A percentile compares a stretch with the other conserved stretches of the same genome.
Evolutionary conservation across 2,329 filamentous ascomycete genomes (phyloP).

Genomic region (Phialophora chinensis): DNA sequence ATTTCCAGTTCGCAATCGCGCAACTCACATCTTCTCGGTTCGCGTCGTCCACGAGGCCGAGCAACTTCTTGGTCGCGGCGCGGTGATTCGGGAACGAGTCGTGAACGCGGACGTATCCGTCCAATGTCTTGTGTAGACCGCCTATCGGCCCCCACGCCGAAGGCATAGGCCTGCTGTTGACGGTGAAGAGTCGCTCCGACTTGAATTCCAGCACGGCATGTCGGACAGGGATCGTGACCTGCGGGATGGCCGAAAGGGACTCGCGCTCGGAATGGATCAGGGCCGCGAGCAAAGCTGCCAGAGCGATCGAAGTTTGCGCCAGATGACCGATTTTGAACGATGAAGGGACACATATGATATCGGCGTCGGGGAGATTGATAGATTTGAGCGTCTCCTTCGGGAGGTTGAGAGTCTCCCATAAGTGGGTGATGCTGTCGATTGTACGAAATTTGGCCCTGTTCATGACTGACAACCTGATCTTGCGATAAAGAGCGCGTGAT

Average conservation of each 20-base stretch:
- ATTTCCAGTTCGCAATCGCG: conserved; percentile 50
- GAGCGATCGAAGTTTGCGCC: conserved; percentile 59
- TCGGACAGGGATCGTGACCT: conserved; percentile 52
- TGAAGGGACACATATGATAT: conserved; percentile 47
- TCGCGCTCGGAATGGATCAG: conserved; percentile 51
- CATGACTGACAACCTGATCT: neutral
- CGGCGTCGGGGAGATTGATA: conserved; percentile 5
- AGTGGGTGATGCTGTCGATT: conserved; percentile 29
- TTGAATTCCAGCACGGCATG: conserved; percentile 61
- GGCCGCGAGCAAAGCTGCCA: conserved; percentile 59
- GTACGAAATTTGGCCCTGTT: conserved; percentile 11
- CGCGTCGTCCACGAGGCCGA: conserved; percentile 48
- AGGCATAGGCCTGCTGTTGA: conserved; percentile 48
- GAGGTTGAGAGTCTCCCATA: conserved; percentile 37
- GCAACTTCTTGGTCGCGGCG: conserved; percentile 50
- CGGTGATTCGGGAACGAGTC: conserved; percentile 61
- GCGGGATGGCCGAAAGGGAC: conserved; percentile 40
- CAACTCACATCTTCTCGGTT: conserved; percentile 49
- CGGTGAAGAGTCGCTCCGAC: conserved; percentile 57
- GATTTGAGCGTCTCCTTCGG: conserved; percentile 29
- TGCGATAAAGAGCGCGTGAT: too few species aligned
- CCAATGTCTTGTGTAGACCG: conserved; percentile 58
- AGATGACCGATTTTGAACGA: conserved; percentile 62
- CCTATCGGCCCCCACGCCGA: conserved; percentile 54
- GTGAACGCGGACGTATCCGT: conserved; percentile 63